Evolutionary conservation across 2,329 filamentous ascomycete species (phyloP), one percentile per base, ranked within the genome.

Genomic region (Monosporascus sp.): DNA sequence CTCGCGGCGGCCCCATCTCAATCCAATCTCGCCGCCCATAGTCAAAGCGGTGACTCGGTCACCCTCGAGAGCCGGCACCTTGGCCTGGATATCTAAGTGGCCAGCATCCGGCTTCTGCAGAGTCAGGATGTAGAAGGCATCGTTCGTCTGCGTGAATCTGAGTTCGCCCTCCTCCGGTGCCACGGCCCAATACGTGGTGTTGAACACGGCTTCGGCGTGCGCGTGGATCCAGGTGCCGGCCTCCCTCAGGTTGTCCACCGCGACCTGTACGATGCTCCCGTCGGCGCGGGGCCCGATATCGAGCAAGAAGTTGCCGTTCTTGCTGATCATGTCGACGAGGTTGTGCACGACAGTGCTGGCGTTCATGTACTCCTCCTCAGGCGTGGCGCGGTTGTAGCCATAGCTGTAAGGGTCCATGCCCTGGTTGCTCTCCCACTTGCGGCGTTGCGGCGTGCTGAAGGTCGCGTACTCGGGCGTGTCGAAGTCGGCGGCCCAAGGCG

Each of bases 341-440:
- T 68, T 71, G 15, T 67, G 66, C 0, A 83, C 69, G 24, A 84
- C 70, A 0, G 66, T 71, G 7, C 63, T 69, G 0, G 79, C 76
- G 43, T 76, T 81, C 74, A 84, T 78, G 62, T 83, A 83, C 9
- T 68, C 70, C 1, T 59, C 62, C 2, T 67, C 60, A 0, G 75
- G 70, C 0, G 80, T 85, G 1, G 79, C 79, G 7, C 75, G 70
- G 61, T 85, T 84, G 66, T 79, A 85, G 3, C 81, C 81, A 58
- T 84, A 85, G 56, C 71, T 75, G 60, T 73, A 83, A 0, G 81
- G 81, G 58, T 85, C 81, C 77, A 85, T 80, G 38, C 81, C 81
- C 43, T 73, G 72, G 65, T 77, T 85, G 41, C 69, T 77, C 66
- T 85, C 82, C 81, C 81, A 85, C 64, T 85, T 84, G 27, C 78